A percentile compares a stretch with the other conserved stretches of the same genome.
Evolutionary conservation across 1,284 basidiomycete species (phyloP).

Genomic region (Boletus semigastroideus): DNA sequence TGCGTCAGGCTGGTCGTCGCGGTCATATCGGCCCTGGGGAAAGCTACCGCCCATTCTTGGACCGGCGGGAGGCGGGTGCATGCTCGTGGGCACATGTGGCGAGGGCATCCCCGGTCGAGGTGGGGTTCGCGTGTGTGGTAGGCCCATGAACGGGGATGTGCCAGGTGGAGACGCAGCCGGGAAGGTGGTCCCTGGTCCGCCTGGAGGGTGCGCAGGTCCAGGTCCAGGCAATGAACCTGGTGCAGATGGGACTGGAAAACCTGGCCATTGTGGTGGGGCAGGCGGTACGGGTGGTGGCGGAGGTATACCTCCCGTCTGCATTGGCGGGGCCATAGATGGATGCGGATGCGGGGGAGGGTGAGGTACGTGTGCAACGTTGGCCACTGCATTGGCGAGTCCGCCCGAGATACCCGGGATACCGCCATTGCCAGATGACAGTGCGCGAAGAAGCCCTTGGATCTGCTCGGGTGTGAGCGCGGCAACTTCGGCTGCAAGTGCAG

Average conservation of each 20-base stretch:
- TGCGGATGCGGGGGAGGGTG: slow-evolving; percentile 8
- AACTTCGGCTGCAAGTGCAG: slow-evolving; percentile 40
- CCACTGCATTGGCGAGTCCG: slow-evolving; percentile 32
- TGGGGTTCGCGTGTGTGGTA: slow-evolving; percentile 18
- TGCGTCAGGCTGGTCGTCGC: slow-evolving; percentile 26
- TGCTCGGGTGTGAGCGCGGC: slow-evolving; percentile 62
- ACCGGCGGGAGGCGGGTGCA: slow-evolving; percentile 25
- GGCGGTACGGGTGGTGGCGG: slow-evolving; percentile 11
- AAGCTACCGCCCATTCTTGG: slow-evolving; percentile 19
- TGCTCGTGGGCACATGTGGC: slow-evolving; percentile 9
- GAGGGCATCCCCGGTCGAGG: slow-evolving; percentile 22
- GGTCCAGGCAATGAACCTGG: slow-evolving; percentile 11
- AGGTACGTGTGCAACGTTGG: slow-evolving; percentile 23
- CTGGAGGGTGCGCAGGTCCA: neutral
- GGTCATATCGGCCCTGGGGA: slow-evolving; percentile 29
- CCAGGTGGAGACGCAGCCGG: slow-evolving; percentile 5
- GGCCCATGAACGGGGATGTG: slow-evolving; percentile 16
- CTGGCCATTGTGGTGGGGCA: slow-evolving; percentile 25
- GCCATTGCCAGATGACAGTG: slow-evolving; percentile 38
- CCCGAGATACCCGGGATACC: slow-evolving; percentile 29
- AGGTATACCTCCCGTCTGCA: slow-evolving; percentile 6
- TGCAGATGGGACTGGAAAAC: slow-evolving; percentile 15
- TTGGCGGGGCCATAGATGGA: slow-evolving; percentile 1
- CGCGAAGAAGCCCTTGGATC: slow-evolving; percentile 54
- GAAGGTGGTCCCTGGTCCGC: slow-evolving; percentile 12